A percentile compares a stretch with the other conserved stretches of the same genome.
Evolutionary conservation across 768 basidiomycete species (phyloP).

Genomic region (Boletus vinaceobasis): DNA sequence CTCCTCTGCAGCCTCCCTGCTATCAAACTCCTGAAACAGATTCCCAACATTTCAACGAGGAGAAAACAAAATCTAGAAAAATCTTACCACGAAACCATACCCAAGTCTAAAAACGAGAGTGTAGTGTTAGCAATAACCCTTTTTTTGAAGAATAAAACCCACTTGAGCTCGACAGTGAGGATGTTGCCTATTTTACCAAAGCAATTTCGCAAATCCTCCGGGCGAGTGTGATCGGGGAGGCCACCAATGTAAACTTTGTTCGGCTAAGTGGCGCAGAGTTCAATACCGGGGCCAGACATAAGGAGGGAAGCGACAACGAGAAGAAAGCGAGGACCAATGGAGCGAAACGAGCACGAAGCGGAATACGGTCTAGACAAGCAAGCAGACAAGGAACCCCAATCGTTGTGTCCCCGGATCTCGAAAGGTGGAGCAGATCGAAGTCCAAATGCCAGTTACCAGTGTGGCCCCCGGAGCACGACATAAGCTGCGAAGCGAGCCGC

Average conservation of each 20-base stretch:
- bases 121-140: conserved; percentile 11
- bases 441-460: conserved; percentile 23
- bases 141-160: conserved; percentile 31
- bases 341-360: conserved; percentile 23
- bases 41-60: neutral
- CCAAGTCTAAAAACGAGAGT: conserved; percentile 53
- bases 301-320: conserved; percentile 46
- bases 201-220: conserved; percentile 81
- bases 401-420: conserved; percentile 23
- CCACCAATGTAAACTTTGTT: conserved; percentile 94
- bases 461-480: conserved; percentile 17
- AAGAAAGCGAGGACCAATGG: conserved; percentile 42
- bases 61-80: neutral
- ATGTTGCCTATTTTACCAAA: conserved; percentile 84
- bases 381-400: conserved; percentile 33
- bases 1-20: conserved; percentile 75
- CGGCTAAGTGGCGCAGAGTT: conserved; percentile 73
- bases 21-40: conserved; percentile 72
- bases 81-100: conserved; percentile 85
- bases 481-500: conserved; percentile 14
- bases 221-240: conserved; percentile 80
- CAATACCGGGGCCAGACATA: conserved; percentile 57
- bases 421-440: conserved; percentile 26
- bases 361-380: conserved; percentile 38
- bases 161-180: conserved; percentile 80